These are phyloP conservation scores for Mucor irregularis DNA, from an alignment of 371 early-diverging fungal species.

Conservation along the genomic window DNA sequence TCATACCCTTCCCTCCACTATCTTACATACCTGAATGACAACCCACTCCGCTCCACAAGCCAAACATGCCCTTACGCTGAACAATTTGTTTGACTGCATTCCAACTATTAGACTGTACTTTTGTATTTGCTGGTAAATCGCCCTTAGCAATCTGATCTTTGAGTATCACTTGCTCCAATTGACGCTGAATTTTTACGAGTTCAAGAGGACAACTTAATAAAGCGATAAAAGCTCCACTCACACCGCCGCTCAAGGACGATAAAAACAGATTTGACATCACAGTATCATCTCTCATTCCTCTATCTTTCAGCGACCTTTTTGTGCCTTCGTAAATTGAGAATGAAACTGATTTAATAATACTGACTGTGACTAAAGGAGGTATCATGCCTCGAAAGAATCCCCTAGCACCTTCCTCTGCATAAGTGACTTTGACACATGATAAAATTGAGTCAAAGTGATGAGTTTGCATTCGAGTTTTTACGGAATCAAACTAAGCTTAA, in stretches of 20 bases:
- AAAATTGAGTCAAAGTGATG: constrained; percentile 67
- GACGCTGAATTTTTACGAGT: constrained; percentile 78
- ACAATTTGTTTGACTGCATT: constrained; percentile 50
- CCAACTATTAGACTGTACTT: constrained; percentile 39
- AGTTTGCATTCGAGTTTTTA: constrained; percentile 85
- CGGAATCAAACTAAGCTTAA: constrained; percentile 64
- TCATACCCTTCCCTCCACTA: too few species aligned
- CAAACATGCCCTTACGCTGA: constrained; percentile 39
- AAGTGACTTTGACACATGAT: constrained; percentile 67
- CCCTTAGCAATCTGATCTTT: constrained; percentile 30
- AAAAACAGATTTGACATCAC: constrained; percentile 43
- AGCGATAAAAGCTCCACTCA: constrained; percentile 70
- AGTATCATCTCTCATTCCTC: constrained; percentile 36
- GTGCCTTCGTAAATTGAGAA: constrained; percentile 74
- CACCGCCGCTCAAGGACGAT: constrained; percentile 62
- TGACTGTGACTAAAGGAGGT: constrained; percentile 74
- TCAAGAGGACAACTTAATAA: constrained; percentile 75
- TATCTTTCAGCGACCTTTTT: constrained; percentile 33
- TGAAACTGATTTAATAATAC: constrained; percentile 72
- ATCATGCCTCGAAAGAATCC: constrained; percentile 78
- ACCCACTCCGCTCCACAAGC: constrained; percentile 45
- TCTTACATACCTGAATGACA: constrained; percentile 37
- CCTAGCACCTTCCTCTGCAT: constrained; percentile 68
- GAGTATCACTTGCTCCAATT: constrained; percentile 64
- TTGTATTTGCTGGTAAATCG: background rate